These are phyloP conservation scores for Clavispora carvajalis DNA, from an alignment of 805 yeast genomes.

Conservation along the genomic window DNA sequence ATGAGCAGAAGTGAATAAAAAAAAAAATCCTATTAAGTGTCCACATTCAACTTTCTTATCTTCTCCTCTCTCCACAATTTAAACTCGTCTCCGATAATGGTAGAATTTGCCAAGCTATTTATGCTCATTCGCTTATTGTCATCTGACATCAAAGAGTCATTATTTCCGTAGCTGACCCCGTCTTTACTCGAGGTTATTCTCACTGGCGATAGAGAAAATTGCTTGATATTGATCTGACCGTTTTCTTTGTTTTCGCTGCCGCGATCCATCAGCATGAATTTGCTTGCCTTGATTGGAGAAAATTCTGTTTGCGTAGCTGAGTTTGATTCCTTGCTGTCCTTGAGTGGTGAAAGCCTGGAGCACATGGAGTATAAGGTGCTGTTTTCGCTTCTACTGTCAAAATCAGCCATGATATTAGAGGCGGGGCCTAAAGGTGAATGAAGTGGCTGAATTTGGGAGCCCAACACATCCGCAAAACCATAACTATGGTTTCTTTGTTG, in stretches of 20 bases:
- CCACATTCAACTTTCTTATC: constrained; percentile 17
- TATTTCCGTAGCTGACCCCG: not conserved
- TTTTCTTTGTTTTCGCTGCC: constrained; percentile 14
- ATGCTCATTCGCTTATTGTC: constrained; percentile 13
- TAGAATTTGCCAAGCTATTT: constrained; percentile 30
- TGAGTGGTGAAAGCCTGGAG: constrained; percentile 13
- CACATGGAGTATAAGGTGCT: constrained; percentile 15
- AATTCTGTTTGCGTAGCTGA: not conserved
- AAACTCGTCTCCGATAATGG: constrained; percentile 37
- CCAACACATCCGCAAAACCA: not conserved
- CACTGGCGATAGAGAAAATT: constrained; percentile 7
- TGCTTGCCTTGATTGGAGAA: constrained; percentile 1
- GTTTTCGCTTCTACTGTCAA: constrained; percentile 4
- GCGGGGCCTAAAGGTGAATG: constrained; percentile 4
- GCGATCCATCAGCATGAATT: not conserved
- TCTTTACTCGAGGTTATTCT: constrained; percentile 11
- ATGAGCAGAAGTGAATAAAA: not conserved
- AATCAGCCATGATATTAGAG: not conserved
- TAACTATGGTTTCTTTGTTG: not conserved
- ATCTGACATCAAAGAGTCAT: not conserved
- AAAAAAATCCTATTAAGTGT: not conserved
- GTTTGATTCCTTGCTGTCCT: constrained; percentile 1
- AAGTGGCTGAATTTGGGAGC: constrained; percentile 8
- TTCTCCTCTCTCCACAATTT: constrained; percentile 36
- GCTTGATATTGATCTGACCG: constrained; percentile 1